Percentiles rank a stretch among this genome's conserved stretches.
Conservation (phyloP, 2,329 filamentous ascomycete species). For the Sclerotinia nivalis region DNA sequence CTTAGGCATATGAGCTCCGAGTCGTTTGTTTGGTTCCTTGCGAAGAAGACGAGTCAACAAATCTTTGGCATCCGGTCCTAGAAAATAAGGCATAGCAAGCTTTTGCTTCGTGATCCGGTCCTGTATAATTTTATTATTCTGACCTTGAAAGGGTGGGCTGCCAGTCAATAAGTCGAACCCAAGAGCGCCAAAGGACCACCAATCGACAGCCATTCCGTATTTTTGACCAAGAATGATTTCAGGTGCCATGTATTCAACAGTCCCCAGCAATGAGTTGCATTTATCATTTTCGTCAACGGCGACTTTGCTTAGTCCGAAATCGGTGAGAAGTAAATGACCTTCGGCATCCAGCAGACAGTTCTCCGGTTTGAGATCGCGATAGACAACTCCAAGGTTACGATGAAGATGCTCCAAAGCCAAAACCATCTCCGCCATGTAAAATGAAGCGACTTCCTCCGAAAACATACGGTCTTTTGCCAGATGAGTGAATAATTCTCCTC, state of each 20-base stretch:
- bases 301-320: conserved; percentile 96
- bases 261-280: conserved; percentile 91
- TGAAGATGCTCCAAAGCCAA: conserved; percentile 92
- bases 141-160: conserved; percentile 83
- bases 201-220: conserved; percentile 94
- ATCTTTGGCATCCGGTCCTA: conserved; percentile 90
- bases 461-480: conserved; percentile 95
- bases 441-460: conserved; percentile 80
- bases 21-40: conserved; percentile 88
- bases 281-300: conserved; percentile 67
- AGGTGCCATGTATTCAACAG: conserved; percentile 96
- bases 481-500: conserved; percentile 96
- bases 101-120: conserved; percentile 96
- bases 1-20: conserved; percentile 86
- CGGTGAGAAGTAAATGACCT: conserved; percentile 90
- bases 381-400: conserved; percentile 87
- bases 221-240: conserved; percentile 86
- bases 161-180: conserved; percentile 93
- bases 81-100: conserved; percentile 82
- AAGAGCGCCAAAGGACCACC: conserved; percentile 96
- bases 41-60: conserved; percentile 84
- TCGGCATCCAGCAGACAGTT: conserved; percentile 92
- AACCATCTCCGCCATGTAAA: conserved; percentile 99
- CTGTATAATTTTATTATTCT: conserved; percentile 92
- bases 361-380: conserved; percentile 95